These are phyloP conservation scores for Microdochium paspali DNA, from an alignment of 2,329 filamentous ascomycete genomes.

Conservation along the genomic window DNA sequence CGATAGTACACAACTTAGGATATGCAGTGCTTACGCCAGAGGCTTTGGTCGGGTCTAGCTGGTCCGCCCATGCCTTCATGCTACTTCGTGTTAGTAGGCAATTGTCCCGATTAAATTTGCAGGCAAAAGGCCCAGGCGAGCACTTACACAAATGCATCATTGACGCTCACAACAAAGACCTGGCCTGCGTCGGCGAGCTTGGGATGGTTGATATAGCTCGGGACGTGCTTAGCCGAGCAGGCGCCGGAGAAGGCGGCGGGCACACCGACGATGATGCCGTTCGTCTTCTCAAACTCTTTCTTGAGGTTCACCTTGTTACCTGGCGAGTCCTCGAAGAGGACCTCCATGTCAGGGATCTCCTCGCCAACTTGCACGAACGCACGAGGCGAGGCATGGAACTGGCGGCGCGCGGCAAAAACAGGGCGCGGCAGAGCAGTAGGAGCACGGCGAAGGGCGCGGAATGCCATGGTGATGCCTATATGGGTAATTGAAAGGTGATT, in stretches of 20 bases:
- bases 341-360: constrained; percentile 64
- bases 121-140: neutral
- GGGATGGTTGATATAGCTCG: constrained; percentile 74
- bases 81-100: constrained; percentile 30
- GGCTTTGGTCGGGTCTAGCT: constrained; percentile 64
- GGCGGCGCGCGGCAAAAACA: constrained; percentile 19
- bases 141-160: constrained; percentile 86
- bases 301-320: constrained; percentile 86
- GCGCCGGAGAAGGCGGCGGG: constrained; percentile 64
- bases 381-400: constrained; percentile 57
- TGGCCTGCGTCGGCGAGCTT: constrained; percentile 70
- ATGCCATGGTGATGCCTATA: constrained; percentile 10
- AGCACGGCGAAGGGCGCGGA: constrained; percentile 10
- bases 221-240: constrained; percentile 61
- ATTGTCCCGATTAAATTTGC: no score
- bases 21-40: constrained; percentile 54
- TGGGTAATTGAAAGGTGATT: neutral
- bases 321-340: constrained; percentile 76
- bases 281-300: constrained; percentile 60
- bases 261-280: constrained; percentile 77
- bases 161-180: constrained; percentile 86
- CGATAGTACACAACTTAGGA: neutral
- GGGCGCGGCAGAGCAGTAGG: constrained; percentile 3
- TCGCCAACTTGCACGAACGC: constrained; percentile 70
- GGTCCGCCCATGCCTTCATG: constrained; percentile 81